Evolutionary conservation across 495 filamentous ascomycete species (phyloP), one percentile per base, ranked within the genome.

Genomic region (Hapsidospora chrysogenum): DNA sequence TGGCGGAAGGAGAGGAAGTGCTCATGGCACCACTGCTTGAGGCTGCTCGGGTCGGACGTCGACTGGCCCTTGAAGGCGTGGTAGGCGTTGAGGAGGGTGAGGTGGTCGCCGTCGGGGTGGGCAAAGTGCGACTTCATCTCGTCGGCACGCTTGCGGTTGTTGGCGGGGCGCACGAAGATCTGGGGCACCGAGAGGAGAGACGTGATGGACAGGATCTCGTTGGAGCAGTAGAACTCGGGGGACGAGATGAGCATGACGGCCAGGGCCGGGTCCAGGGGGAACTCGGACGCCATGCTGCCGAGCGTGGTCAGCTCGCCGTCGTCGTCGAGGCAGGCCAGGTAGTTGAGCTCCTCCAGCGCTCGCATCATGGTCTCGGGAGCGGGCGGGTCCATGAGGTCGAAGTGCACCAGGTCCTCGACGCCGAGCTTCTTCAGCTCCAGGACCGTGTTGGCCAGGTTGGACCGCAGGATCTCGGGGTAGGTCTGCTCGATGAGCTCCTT

Each of bases 351-450:
- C 54, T 99, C 92, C 10, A 99, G 61, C 13, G 92, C 92, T 46
- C 92, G 79, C 89, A 99, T 99, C 50, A 99, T 71, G 17, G 92
- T 99, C 62, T 99, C 92, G 0, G 92, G 92, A 1, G 92, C 89
- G 3, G 92, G 92, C 3, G 92, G 92, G 43, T 99, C 92, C 89
- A 97, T 97, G 34, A 95, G 63, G 50, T 96, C 92, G 50, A 97
- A 97, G 53, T 99, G 92, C 3, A 99, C 92, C 33, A 99, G 64
- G 51, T 99, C 92, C 42, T 92, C 76, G 27, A 99, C 72, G 21
- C 92, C 92, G 22, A 95, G 75, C 56, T 99, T 99, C 68, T 96
- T 96, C 48, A 99, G 53, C 55, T 99, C 92, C 26, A 99, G 61
- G 4, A 99, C 87, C 0, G 92, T 99, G 37, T 78, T 87, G 30